A percentile compares a stretch with the other conserved stretches of the same genome.
Evolutionary conservation across 2,329 filamentous ascomycete genomes (phyloP).

Genomic region (Emmonsiellopsis sp.): DNA sequence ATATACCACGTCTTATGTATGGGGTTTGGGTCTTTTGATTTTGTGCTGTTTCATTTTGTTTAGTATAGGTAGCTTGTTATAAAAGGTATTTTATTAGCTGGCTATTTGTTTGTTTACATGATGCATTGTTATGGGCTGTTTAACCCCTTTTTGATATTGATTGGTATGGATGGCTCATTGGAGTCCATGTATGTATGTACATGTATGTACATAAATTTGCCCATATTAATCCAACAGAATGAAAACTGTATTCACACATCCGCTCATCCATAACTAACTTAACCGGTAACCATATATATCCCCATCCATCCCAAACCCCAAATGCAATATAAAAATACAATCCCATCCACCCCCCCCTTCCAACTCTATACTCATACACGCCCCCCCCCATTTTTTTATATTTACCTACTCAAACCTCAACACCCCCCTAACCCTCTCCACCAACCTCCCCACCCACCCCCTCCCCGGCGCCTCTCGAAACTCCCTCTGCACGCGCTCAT

Average conservation of each 20-base stretch:
- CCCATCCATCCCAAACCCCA: not conserved
- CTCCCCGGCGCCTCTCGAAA: constrained; percentile 45
- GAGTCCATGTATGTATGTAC: not conserved
- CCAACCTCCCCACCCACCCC: constrained; percentile 36
- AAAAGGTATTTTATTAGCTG: no score
- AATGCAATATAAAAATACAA: not conserved
- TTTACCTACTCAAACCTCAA: constrained; percentile 35
- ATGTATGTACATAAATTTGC: not conserved
- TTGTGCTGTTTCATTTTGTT: not conserved
- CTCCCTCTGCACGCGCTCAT: constrained; percentile 43
- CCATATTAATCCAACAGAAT: not conserved
- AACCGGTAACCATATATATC: not conserved
- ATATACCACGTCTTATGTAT: no score
- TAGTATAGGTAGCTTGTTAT: no score
- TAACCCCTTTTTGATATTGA: no score
- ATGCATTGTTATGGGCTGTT: no score
- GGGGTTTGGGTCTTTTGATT: not conserved
- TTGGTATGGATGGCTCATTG: no score
- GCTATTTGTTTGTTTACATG: no score
- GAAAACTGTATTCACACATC: not conserved
- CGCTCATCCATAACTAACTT: not conserved
- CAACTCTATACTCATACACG: constrained; percentile 57
- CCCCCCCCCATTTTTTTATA: constrained; percentile 74
- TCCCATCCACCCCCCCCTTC: not conserved
- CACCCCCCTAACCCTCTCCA: constrained; percentile 40